Conservation (phyloP, 1,284 basidiomycete genomes). For the Boletus sp. region DNA sequence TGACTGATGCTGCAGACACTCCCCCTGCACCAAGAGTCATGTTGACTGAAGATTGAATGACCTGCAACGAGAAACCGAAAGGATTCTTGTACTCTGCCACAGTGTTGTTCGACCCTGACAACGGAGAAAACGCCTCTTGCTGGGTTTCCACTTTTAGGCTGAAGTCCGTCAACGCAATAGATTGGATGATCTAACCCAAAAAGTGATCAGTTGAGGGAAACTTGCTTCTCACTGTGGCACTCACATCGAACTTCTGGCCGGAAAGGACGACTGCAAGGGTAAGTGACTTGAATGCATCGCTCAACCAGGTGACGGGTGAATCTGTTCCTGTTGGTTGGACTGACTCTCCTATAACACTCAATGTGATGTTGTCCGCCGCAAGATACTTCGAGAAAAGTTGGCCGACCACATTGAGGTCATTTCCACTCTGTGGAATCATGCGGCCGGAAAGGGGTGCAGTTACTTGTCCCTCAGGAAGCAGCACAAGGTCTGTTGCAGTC, state of each 20-base stretch:
- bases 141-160: conserved; percentile 49
- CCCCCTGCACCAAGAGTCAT: conserved; percentile 51
- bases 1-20: conserved; percentile 53
- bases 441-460: conserved; percentile 55
- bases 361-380: conserved; percentile 60
- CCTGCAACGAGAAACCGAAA: conserved; percentile 72
- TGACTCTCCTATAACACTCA: conserved; percentile 57
- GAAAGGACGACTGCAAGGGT: conserved; percentile 60
- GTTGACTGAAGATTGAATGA: conserved; percentile 52
- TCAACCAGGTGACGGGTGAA: conserved; percentile 61
- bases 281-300: conserved; percentile 66
- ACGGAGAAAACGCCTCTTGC: conserved; percentile 54
- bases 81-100: conserved; percentile 72
- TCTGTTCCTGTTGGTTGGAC: conserved; percentile 56
- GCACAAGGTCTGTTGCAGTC: conserved; percentile 45
- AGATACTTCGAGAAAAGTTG: conserved; percentile 66
- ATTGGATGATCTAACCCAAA: conserved; percentile 56
- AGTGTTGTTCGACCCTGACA: conserved; percentile 57
- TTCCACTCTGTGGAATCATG: conserved; percentile 58
- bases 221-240: conserved; percentile 7
- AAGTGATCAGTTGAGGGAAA: not conserved
- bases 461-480: conserved; percentile 50
- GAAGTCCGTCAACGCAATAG: conserved; percentile 62
- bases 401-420: conserved; percentile 54
- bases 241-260: conserved; percentile 55